These are phyloP conservation scores for Globisporangium camurandrum DNA, from an alignment of 352 stramenopile species.

Conservation along the genomic window DNA sequence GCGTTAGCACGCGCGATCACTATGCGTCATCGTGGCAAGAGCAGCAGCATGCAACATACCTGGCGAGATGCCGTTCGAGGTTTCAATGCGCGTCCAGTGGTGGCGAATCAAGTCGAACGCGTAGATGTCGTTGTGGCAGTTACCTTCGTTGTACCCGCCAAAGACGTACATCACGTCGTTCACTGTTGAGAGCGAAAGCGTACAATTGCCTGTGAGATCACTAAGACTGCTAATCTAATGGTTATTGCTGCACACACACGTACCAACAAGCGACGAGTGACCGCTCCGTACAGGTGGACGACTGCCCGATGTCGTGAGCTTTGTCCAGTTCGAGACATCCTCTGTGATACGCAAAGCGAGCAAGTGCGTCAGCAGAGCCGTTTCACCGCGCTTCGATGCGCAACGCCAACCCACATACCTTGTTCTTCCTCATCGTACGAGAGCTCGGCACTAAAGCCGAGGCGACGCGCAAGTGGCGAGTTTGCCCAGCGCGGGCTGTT, in stretches of 20 bases:
- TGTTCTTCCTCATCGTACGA: constrained; percentile 58
- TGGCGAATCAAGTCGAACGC: constrained; percentile 74
- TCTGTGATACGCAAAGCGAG: constrained; percentile 14
- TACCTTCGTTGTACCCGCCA: constrained; percentile 80
- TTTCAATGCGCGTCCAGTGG: constrained; percentile 73
- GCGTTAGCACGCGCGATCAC: background rate
- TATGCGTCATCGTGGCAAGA: background rate
- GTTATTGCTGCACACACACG: constrained; percentile 5
- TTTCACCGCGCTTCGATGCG: background rate
- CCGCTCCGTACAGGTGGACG: constrained; percentile 66
- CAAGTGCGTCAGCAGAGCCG: constrained; percentile 3
- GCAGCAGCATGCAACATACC: constrained; percentile 20
- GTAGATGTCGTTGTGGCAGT: constrained; percentile 83
- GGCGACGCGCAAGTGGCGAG: constrained; percentile 58
- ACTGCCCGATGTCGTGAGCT: constrained; percentile 58
- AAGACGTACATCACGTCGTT: constrained; percentile 79
- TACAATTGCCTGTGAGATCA: background rate
- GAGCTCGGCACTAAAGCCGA: constrained; percentile 58
- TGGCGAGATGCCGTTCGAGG: constrained; percentile 59
- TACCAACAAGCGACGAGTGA: constrained; percentile 72
- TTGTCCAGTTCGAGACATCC: constrained; percentile 65
- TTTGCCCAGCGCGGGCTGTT: constrained; percentile 74
- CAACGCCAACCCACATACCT: constrained; percentile 12
- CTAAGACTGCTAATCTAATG: no score
- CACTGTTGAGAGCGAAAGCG: constrained; percentile 23